Base-by-base conservation (phyloP, 768 basidiomycete species). In the Podaxis sp. region DNA sequence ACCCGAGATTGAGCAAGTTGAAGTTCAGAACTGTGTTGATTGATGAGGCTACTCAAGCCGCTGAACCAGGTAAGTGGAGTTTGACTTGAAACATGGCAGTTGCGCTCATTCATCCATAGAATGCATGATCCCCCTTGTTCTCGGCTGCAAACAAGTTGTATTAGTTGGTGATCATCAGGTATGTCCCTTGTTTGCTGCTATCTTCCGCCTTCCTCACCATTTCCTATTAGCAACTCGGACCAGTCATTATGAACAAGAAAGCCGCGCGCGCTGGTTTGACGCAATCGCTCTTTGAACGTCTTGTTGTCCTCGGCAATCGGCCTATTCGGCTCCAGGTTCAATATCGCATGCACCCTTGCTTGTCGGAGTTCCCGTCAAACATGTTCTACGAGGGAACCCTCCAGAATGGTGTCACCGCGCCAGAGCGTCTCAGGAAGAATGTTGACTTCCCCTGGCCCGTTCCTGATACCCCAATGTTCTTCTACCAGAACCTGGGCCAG, bases 161-260 rank as follows among this genome's bases (percentile, higher is more conserved):
- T 86, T 99, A 44, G 97, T 99, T 59, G 97, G 97, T 58, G 96
- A 98, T 77, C 93, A 97, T 74, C 93, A 82, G 73, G 80, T 80
- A 68, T 24, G 65, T 61, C 52, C 19, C 49, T 24, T 49, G 4
- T 51, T 33, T 30, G 2, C 39, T 33, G 5, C 52, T 30, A 26
- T n/a, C 13, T 38, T 51, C 65, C 30, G 63, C 61, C 2, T 58
- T 42, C 3, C 58, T 65, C 22, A 65, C 44, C 36, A 26, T 15
- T 39, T 57, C 38, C 73, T n/a, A 60, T n/a, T 36, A 92, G 80
- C 97, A 99, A 83, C 88, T 99, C 55, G 97, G 97, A 0, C 97
- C 97, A 6, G 97, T 99, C 70, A 98, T 99, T 74, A 99, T 99
- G 97, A 99, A 99, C 85, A 99, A 99, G 86, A 99, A 99, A 72